Evolutionary conservation across 2,329 filamentous ascomycete species (phyloP), one percentile per base, ranked within the genome.

Genomic region (Penicillium sp.): DNA sequence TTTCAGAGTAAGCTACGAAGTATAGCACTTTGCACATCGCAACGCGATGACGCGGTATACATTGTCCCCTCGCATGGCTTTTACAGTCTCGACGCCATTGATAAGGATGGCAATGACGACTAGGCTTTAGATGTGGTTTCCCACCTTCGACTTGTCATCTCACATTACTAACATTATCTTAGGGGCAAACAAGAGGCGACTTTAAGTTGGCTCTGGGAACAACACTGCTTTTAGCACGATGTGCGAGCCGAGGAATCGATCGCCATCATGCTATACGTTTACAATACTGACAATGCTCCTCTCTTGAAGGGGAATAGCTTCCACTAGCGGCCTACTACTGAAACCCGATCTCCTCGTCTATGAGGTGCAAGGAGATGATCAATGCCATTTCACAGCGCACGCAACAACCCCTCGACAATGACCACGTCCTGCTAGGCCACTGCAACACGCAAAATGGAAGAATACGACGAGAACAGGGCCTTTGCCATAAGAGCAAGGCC

Each of bases 401-500:
- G 6, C 39, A 45, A 9, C 33, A 45, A 35, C 15, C 20, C 10
- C 37, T 31, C 8, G 28, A 20, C 27, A 33, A 41, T 12, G 27
- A 28, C 8, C 20, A 46, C 6, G 35, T 46, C 20, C 37, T 40
- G 6, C 4, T 40, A 5, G 44, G 44, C 35, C 44, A 46, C 13
- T n/a, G 15, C 35, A 10, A 37, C 10, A 2, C 28, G 27, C 9
- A 24, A 40, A 20, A 20, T 40, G 1, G 35, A 41, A 20, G 44
- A 46, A 32, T 32, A 33, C 28, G 57, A 61, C 29, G 45, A 54
- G 9, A 40, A 51, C 4, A 65, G 65, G 0, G 47, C 56, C 1
- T 49, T 60, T 12, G 56, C 66, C 6, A 55, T 67, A 52, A 53
- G 60, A 25, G 61, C 63, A 9, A 53, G 59, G 46, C 66, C 64